A percentile compares a stretch with the other conserved stretches of the same genome.
These are phyloP conservation scores for Pilobolus umbonatus DNA, from an alignment of 192 early-diverging fungal species.

Conservation along the genomic window DNA sequence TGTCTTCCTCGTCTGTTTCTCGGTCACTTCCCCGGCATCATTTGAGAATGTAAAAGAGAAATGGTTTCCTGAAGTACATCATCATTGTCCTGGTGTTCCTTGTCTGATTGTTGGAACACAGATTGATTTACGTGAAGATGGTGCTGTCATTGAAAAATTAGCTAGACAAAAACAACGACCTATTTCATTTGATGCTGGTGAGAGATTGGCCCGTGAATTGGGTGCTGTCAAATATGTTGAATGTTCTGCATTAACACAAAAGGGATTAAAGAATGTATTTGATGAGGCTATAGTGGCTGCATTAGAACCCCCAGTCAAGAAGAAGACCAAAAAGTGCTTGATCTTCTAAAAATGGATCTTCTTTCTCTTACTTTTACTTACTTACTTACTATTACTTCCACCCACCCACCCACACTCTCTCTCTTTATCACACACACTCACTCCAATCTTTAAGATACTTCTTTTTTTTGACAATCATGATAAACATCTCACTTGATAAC, in stretches of 20 bases:
- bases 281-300: slow-evolving; percentile 97
- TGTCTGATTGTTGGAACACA: slow-evolving; percentile 91
- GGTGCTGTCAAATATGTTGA: slow-evolving; percentile 91
- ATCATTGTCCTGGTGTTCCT: slow-evolving; percentile 94
- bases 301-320: slow-evolving; percentile 78
- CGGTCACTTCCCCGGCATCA: slow-evolving; percentile 84
- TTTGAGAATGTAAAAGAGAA: slow-evolving; percentile 96
- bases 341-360: slow-evolving; percentile 53
- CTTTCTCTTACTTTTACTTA: background rate
- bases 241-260: slow-evolving; percentile 88
- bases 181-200: slow-evolving; percentile 73
- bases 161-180: slow-evolving; percentile 78
- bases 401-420: background rate
- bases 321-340: slow-evolving; percentile 78
- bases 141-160: slow-evolving; percentile 72
- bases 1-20: slow-evolving; percentile 94
- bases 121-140: slow-evolving; percentile 86
- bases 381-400: background rate
- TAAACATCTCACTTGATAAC: background rate
- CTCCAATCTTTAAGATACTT: background rate
- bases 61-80: slow-evolving; percentile 94
- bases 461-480: background rate
- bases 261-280: slow-evolving; percentile 91
- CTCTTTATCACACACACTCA: background rate
- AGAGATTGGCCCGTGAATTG: slow-evolving; percentile 77